phyloP scores from a whole-genome alignment of 108 stramenopile species.

The Skeletonema tropicum region DNA sequence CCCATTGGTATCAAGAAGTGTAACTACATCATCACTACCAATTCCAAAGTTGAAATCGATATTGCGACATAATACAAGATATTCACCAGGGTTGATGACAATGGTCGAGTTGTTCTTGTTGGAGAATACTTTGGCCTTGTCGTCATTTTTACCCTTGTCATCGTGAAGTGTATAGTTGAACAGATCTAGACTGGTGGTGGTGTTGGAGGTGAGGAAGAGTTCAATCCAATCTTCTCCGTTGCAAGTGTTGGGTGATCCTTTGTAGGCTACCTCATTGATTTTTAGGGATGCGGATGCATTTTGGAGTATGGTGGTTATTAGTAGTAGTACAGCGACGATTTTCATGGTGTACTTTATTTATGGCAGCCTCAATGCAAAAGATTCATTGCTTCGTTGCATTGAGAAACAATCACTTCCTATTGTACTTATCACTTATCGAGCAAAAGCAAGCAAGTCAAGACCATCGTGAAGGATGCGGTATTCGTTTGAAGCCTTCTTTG shows the following conservation, averaged over 20 bases:
- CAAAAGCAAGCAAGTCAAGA: too few species aligned
- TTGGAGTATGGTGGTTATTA: neutral
- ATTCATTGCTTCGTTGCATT: neutral
- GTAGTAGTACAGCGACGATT: neutral
- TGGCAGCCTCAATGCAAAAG: too few species aligned
- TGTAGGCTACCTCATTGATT: slow-evolving; percentile 17
- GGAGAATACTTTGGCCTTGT: slow-evolving; percentile 9
- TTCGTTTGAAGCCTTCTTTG: too few species aligned
- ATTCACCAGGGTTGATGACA: neutral
- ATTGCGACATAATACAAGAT: neutral
- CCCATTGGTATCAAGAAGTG: slow-evolving; percentile 8
- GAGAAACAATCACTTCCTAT: neutral
- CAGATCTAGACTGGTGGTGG: neutral
- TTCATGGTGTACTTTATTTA: too few species aligned
- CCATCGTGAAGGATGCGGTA: too few species aligned
- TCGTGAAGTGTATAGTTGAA: slow-evolving; percentile 12
- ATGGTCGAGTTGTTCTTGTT: neutral
- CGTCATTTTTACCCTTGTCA: slow-evolving; percentile 14
- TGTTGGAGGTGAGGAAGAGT: neutral
- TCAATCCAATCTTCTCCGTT: slow-evolving; percentile 18
- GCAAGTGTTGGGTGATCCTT: slow-evolving; percentile 9
- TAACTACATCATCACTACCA: slow-evolving; percentile 1
- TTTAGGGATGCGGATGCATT: neutral
- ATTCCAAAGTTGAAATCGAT: neutral
- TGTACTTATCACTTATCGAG: too few species aligned